Percentiles rank a stretch among this genome's conserved stretches.
Conservation (phyloP, 2,329 filamentous ascomycete species). For the Calonectria pteridis region DNA sequence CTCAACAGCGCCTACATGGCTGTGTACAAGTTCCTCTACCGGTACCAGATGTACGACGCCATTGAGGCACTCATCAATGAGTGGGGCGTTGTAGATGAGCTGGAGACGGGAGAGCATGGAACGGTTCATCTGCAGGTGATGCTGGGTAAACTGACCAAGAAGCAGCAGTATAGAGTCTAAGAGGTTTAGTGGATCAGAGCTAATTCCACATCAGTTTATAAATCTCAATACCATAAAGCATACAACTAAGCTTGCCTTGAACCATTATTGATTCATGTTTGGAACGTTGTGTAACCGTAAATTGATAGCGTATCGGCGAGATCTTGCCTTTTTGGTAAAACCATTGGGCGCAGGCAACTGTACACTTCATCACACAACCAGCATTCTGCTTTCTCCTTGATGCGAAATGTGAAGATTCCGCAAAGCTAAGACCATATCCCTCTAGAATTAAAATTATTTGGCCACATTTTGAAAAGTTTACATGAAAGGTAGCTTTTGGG, state of each 20-base stretch:
- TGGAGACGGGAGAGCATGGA: not conserved
- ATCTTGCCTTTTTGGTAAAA: not conserved
- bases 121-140: not conserved
- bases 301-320: not conserved
- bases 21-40: not conserved
- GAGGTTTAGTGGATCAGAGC: accelerated
- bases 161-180: not conserved
- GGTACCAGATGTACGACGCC: not conserved
- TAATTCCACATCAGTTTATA: not conserved
- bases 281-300: not conserved
- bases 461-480: not conserved
- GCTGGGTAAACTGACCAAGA: not conserved
- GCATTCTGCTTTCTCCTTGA: not conserved
- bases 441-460: not conserved
- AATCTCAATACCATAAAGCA: not conserved
- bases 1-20: slow-evolving; percentile 2
- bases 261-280: not conserved
- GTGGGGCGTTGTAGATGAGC: not conserved
- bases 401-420: not conserved
- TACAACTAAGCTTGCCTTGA: not conserved
- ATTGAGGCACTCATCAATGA: not conserved
- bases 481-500: not conserved
- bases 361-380: no score
- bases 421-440: not conserved
- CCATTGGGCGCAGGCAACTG: no score